Evolutionary conservation across 179 eudicot species (phyloP).

Genomic region (Silene coronaria): DNA sequence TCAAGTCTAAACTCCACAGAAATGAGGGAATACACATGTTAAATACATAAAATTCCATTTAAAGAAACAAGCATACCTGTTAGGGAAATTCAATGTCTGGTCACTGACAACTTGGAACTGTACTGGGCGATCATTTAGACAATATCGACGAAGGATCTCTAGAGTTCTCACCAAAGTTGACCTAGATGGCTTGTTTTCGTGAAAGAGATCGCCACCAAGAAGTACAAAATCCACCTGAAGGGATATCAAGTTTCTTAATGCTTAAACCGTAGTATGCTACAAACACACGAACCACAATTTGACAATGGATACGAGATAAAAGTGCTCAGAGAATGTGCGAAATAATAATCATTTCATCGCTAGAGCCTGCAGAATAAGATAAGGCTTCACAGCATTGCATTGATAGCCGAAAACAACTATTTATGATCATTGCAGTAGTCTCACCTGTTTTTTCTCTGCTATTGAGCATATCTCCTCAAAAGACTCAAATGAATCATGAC

Average conservation of each 20-base stretch:
- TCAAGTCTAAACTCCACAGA: conserved; percentile 8
- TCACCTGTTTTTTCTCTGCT: conserved; percentile 80
- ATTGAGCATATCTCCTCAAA: conserved; percentile 95
- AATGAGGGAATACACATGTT: background rate
- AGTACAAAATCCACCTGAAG: conserved; percentile 87
- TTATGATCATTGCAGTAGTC: conserved; percentile 4
- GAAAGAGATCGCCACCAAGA: conserved; percentile 99
- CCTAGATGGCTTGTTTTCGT: conserved; percentile 97
- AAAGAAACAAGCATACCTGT: conserved; percentile 39
- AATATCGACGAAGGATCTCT: conserved; percentile 89
- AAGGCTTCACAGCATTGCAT: background rate
- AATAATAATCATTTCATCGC: background rate
- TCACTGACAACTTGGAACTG: conserved; percentile 99
- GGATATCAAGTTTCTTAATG: background rate
- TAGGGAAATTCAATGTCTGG: conserved; percentile 90
- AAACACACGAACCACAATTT: background rate
- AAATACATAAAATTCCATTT: background rate
- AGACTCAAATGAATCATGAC: conserved; percentile 91
- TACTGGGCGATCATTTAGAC: conserved; percentile 86
- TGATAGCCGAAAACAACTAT: background rate
- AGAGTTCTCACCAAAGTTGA: conserved; percentile 81
- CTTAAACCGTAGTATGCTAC: background rate
- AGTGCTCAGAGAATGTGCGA: conserved; percentile 3
- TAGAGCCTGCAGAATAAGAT: background rate
- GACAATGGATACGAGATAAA: conserved; percentile 2